Conservation (phyloP, 176 grass and related monocot genomes). For the Hsuehochloa calcarea region DNA sequence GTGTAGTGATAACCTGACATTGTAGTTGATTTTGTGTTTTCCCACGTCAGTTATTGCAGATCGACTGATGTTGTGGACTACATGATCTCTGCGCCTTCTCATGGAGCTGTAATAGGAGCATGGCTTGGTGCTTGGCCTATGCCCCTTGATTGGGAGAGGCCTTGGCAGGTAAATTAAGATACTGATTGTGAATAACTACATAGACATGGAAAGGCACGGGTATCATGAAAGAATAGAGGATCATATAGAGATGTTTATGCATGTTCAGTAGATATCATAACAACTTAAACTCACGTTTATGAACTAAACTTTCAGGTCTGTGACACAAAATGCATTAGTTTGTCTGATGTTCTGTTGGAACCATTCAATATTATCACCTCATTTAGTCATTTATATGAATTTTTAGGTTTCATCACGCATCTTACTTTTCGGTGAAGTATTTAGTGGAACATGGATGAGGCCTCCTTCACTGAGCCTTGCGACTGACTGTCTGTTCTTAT, state of each 20-base stretch:
- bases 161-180: conserved; percentile 71
- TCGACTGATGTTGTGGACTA: conserved; percentile 50
- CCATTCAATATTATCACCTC: background rate
- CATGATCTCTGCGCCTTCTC: conserved; percentile 75
- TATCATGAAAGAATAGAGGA: background rate
- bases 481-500: background rate
- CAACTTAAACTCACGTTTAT: background rate
- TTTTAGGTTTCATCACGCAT: background rate
- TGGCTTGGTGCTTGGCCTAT: conserved; percentile 96
- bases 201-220: background rate
- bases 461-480: background rate
- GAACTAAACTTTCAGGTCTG: background rate
- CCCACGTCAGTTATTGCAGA: conserved; percentile 34
- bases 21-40: conserved; percentile 26
- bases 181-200: background rate
- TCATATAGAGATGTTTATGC: conserved; percentile 1
- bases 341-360: background rate
- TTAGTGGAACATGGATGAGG: background rate
- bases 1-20: too few relatives aligned
- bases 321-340: background rate
- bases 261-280: background rate
- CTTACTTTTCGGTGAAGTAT: background rate
- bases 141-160: conserved; percentile 96
- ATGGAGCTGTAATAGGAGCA: conserved; percentile 85
- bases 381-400: background rate